Conservation (phyloP, 2,329 filamentous ascomycete species). For the Sporothrix pseudoabietina region DNA sequence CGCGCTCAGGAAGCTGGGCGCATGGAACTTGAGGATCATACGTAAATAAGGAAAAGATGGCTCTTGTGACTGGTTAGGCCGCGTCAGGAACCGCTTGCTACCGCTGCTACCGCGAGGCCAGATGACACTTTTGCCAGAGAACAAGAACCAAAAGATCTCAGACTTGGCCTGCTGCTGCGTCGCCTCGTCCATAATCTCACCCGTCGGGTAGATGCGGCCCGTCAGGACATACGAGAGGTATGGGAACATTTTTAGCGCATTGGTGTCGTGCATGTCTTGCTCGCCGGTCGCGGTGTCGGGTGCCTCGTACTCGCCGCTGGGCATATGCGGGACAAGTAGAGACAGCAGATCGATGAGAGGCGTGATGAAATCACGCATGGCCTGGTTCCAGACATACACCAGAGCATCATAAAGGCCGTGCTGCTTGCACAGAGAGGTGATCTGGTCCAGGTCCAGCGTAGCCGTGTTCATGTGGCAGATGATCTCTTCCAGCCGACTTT, state of each 20-base stretch:
- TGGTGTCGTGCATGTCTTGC: slow-evolving; percentile 64
- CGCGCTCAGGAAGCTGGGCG: slow-evolving; percentile 89
- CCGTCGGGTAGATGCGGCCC: slow-evolving; percentile 87
- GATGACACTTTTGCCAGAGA: slow-evolving; percentile 75
- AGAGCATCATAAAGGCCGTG: slow-evolving; percentile 92
- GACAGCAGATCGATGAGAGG: slow-evolving; percentile 81
- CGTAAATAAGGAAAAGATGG: slow-evolving; percentile 84
- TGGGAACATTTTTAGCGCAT: slow-evolving; percentile 88
- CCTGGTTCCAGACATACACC: slow-evolving; percentile 95
- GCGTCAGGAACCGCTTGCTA: slow-evolving; percentile 62
- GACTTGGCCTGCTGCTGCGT: slow-evolving; percentile 76
- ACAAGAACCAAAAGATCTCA: slow-evolving; percentile 89
- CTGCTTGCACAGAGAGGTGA: slow-evolving; percentile 86
- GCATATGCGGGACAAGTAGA: slow-evolving; percentile 64
- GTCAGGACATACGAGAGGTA: slow-evolving; percentile 92
- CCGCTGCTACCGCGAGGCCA: slow-evolving; percentile 71
- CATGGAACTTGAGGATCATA: slow-evolving; percentile 83
- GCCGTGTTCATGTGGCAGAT: slow-evolving; percentile 89
- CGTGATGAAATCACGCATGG: slow-evolving; percentile 84
- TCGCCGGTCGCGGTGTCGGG: slow-evolving; percentile 57
- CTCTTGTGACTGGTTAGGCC: slow-evolving; percentile 56
- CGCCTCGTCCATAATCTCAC: slow-evolving; percentile 70
- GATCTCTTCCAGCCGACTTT: slow-evolving; percentile 84
- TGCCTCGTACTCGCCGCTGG: slow-evolving; percentile 49
- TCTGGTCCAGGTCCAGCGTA: slow-evolving; percentile 91